phyloP scores from a whole-genome alignment of 2,329 filamentous ascomycete species.

The Didymella arachidicola region DNA sequence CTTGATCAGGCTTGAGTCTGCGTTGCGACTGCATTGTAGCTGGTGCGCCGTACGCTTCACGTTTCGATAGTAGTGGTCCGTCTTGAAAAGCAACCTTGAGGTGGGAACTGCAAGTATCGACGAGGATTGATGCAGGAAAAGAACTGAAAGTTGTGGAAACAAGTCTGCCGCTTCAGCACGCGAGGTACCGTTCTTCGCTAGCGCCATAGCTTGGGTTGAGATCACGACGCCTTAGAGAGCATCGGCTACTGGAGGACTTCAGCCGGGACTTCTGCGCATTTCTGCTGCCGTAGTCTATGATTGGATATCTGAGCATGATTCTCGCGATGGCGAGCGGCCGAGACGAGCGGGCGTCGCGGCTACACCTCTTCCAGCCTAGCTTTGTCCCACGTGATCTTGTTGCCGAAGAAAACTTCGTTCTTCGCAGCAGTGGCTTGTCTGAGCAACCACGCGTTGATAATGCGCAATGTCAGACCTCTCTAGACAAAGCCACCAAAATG shows the following conservation, averaged over 20 bases:
- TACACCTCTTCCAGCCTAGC: not conserved
- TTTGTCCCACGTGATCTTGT: not conserved
- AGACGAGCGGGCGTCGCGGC: not conserved
- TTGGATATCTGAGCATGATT: not conserved
- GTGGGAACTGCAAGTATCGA: not conserved
- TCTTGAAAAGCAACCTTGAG: not conserved
- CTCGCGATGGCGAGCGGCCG: not conserved
- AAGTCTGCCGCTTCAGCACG: not conserved
- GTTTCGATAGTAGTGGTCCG: not conserved
- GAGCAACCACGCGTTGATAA: conserved; percentile 9
- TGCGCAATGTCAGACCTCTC: not conserved
- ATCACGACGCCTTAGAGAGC: not conserved
- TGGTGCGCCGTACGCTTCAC: conserved; percentile 36
- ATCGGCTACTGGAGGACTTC: conserved; percentile 9
- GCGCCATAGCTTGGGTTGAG: conserved; percentile 14
- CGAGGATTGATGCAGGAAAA: not conserved
- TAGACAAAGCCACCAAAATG: conserved; percentile 1
- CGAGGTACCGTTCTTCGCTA: conserved; percentile 30
- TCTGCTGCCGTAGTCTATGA: not conserved
- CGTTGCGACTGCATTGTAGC: conserved; percentile 43
- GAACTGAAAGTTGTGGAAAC: not conserved
- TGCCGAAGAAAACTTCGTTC: conserved; percentile 9
- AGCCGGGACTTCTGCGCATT: not conserved
- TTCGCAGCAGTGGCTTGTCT: conserved; percentile 7
- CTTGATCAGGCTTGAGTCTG: conserved; percentile 48